These are phyloP conservation scores for Somion occarium DNA, from an alignment of 1,284 basidiomycete species.

Conservation along the genomic window DNA sequence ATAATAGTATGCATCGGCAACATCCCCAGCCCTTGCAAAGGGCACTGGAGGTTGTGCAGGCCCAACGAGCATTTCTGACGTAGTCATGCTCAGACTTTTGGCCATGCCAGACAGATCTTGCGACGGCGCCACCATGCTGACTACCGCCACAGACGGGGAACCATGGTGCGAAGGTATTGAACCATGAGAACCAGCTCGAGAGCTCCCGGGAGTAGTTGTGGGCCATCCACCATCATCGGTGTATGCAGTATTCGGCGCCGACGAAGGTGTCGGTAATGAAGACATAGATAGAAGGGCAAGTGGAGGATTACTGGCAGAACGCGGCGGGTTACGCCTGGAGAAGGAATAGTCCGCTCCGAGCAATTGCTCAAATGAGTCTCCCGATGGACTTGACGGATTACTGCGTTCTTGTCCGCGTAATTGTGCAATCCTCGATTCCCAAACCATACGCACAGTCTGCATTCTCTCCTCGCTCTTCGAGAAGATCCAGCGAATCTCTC, in stretches of 20 bases:
- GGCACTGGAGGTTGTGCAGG: not conserved
- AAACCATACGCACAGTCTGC: slow-evolving; percentile 56
- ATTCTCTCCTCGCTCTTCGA: slow-evolving; percentile 69
- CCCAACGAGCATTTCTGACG: not conserved
- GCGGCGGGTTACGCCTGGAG: slow-evolving; percentile 20
- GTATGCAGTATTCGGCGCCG: slow-evolving; percentile 30
- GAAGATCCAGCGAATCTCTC: slow-evolving; percentile 78
- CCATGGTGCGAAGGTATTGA: slow-evolving; percentile 17
- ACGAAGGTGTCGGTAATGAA: slow-evolving; percentile 19
- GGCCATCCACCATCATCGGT: slow-evolving; percentile 31
- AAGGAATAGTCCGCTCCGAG: slow-evolving; percentile 19
- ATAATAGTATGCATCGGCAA: not conserved
- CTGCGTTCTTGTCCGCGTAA: slow-evolving; percentile 15
- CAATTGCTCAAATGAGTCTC: slow-evolving; percentile 16
- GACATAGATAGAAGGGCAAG: slow-evolving; percentile 17
- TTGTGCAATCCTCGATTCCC: slow-evolving; percentile 32
- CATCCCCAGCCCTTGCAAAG: not conserved
- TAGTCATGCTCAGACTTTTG: not conserved
- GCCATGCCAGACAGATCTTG: not conserved
- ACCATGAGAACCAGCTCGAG: slow-evolving; percentile 20
- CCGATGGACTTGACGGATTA: slow-evolving; percentile 19
- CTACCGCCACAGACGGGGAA: slow-evolving; percentile 15
- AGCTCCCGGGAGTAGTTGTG: slow-evolving; percentile 21
- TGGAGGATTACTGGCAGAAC: slow-evolving; percentile 29
- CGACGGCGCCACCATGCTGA: not conserved